These are phyloP conservation scores for Psilocybe cubensis DNA, from an alignment of 768 basidiomycete species.

Conservation along the genomic window DNA sequence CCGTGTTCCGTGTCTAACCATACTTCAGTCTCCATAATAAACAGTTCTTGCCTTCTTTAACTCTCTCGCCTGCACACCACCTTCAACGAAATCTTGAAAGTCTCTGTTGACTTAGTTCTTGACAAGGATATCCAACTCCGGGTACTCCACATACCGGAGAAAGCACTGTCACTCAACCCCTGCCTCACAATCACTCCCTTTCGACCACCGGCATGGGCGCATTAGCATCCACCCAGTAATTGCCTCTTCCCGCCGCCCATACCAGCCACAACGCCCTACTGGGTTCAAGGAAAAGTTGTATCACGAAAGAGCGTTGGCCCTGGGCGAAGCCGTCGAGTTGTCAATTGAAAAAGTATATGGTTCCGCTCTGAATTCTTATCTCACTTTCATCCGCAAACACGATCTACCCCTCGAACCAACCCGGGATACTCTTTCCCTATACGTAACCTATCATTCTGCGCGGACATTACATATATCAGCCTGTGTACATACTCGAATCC, in stretches of 20 bases:
- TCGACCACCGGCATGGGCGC: slow-evolving; percentile 12
- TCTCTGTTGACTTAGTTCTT: slow-evolving; percentile 18
- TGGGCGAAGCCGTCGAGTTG: slow-evolving; percentile 21
- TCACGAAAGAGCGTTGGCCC: slow-evolving; percentile 14
- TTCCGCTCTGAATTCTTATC: slow-evolving; percentile 39
- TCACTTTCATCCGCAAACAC: slow-evolving; percentile 35
- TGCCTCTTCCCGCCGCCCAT: background rate
- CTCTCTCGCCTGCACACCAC: slow-evolving; percentile 16
- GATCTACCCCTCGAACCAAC: slow-evolving; percentile 38
- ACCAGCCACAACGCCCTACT: background rate
- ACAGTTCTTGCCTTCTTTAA: too few relatives aligned
- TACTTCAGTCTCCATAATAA: too few relatives aligned
- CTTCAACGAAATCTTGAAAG: slow-evolving; percentile 28
- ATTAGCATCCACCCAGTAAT: slow-evolving; percentile 16
- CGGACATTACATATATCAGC: too few relatives aligned
- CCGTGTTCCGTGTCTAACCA: too few relatives aligned
- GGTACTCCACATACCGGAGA: slow-evolving; percentile 28
- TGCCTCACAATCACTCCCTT: slow-evolving; percentile 8
- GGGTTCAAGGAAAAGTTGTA: slow-evolving; percentile 7
- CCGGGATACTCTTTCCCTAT: slow-evolving; percentile 38
- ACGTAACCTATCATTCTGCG: slow-evolving; percentile 17
- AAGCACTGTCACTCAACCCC: background rate
- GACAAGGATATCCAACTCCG: slow-evolving; percentile 11
- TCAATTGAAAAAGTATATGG: slow-evolving; percentile 28
- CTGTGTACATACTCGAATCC: too few relatives aligned